Base-by-base conservation (phyloP, 2,329 filamentous ascomycete genomes). In the Periconia macrospinosa region DNA sequence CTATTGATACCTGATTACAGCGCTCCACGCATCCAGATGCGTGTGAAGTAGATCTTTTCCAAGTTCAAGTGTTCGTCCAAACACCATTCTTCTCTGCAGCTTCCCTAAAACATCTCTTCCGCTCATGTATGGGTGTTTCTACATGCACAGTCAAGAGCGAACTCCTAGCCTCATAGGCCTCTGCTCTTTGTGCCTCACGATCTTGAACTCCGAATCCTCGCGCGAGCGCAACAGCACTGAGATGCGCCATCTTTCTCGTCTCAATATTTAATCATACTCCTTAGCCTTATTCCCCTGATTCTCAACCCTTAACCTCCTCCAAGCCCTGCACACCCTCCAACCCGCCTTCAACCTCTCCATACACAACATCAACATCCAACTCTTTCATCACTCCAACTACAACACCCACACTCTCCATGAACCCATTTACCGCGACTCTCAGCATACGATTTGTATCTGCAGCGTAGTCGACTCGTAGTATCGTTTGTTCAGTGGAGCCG, bases 371-470 rank as follows among this genome's bases (percentile, higher is more conserved):
- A 23, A 87, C 84, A 74, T 97, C 93, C 65, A 97, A 76, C 71
- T 95, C 89, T 73, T 90, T 86, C 89, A 97, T 96, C 15, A 96
- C 89, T 50, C 92, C 90, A 41, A 97, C 74, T 1, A 97, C 88
- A 6, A 97, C 85, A 49, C 86, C 85, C 52, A 97, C 74, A 63
- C 89, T 95, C 67, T 97, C 93, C 81, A 97, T 92, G 75, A 97
- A 97, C 10, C 92, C 91, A 76, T 97, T 97, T 52, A 97, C 92
- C 2, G 93, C 90, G 2, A 99, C 94, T 43, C 94, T 87, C 53
- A 99, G 82, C 93, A 97, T 97, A 62, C 94, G 88, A 71, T 97
- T 96, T 18, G 94, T 97, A 0, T 91, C 91, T 1, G 94, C 94
- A 50, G 82, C 83, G 76, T 97, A 97, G 55, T 88, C 83, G 10